A percentile compares a stretch with the other conserved stretches of the same genome.
These are phyloP conservation scores for Vitis hybrid DNA, from an alignment of 177 flowering plant species.

Conservation along the genomic window DNA sequence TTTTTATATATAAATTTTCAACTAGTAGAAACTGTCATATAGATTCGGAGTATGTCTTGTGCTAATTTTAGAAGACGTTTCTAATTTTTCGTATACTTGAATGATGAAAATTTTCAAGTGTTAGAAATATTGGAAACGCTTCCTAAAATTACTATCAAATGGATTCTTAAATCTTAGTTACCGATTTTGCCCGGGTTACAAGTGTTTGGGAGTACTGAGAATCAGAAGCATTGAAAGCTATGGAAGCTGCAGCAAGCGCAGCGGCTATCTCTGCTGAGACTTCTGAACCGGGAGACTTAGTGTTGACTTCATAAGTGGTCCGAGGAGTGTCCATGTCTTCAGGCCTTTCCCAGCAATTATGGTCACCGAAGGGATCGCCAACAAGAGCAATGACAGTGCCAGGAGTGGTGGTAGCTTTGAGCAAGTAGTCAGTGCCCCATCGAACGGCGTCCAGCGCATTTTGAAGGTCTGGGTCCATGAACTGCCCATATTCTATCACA, in stretches of 20 bases:
- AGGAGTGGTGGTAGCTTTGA: conserved; percentile 70
- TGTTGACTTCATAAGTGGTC: conserved; percentile 67
- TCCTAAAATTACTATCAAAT: too few relatives aligned
- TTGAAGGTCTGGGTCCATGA: conserved; percentile 66
- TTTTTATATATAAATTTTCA: too few relatives aligned
- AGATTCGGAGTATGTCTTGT: too few relatives aligned
- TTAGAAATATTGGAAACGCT: too few relatives aligned
- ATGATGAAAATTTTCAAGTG: too few relatives aligned
- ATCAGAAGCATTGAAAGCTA: conserved; percentile 46
- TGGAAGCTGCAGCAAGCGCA: conserved; percentile 93
- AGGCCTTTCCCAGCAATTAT: conserved; percentile 96
- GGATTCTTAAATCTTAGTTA: too few relatives aligned
- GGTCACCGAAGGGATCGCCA: conserved; percentile 83
- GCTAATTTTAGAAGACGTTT: too few relatives aligned
- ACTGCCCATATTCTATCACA: conserved; percentile 69
- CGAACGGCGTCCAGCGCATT: conserved; percentile 69
- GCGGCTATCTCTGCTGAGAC: conserved; percentile 99
- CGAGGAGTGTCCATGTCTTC: conserved; percentile 98
- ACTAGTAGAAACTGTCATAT: too few relatives aligned
- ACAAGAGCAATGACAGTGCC: conserved; percentile 75
- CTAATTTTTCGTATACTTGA: too few relatives aligned
- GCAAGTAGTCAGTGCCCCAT: conserved; percentile 89
- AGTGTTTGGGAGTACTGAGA: too few relatives aligned
- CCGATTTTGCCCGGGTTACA: too few relatives aligned
- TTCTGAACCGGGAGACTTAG: conserved; percentile 86